phyloP scores from a whole-genome alignment of 2,329 filamentous ascomycete species.

The Verticillium klebahnii region DNA sequence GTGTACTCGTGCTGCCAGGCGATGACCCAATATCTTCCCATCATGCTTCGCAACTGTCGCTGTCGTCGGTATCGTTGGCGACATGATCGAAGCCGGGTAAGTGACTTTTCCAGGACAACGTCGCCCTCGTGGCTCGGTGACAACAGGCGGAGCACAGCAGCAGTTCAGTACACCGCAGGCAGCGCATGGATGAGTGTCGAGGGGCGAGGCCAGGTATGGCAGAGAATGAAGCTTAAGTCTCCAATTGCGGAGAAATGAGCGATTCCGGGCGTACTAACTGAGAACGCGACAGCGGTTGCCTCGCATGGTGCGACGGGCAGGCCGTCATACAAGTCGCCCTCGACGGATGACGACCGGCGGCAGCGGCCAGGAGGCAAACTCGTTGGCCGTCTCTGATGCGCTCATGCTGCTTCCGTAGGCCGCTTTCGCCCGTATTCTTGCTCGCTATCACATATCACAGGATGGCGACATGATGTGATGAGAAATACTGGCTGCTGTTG shows the following conservation, averaged over 20 bases:
- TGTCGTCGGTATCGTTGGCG: background rate
- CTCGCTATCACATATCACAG: background rate
- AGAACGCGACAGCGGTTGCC: slow-evolving; percentile 7
- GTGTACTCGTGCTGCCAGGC: too few relatives aligned
- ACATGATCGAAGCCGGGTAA: background rate
- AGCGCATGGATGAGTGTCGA: background rate
- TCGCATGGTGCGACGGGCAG: slow-evolving; percentile 8
- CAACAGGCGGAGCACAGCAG: background rate
- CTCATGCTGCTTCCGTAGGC: background rate
- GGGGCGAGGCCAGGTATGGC: background rate
- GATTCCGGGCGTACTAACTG: slow-evolving; percentile 5
- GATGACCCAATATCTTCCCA: too few relatives aligned
- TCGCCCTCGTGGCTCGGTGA: background rate
- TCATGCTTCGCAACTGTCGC: background rate
- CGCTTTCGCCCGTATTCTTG: background rate
- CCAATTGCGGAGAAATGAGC: slow-evolving; percentile 1
- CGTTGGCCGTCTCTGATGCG: background rate
- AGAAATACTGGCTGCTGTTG: background rate
- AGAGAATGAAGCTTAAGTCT: slow-evolving; percentile 4
- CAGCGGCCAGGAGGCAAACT: background rate
- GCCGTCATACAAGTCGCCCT: slow-evolving; percentile 8
- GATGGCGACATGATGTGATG: background rate
- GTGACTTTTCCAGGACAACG: background rate
- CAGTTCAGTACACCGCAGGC: background rate
- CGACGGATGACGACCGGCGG: slow-evolving; percentile 3